Evolutionary conservation across 192 early-diverging fungal genomes (phyloP).

Genomic region (Kappamyces sp.): DNA sequence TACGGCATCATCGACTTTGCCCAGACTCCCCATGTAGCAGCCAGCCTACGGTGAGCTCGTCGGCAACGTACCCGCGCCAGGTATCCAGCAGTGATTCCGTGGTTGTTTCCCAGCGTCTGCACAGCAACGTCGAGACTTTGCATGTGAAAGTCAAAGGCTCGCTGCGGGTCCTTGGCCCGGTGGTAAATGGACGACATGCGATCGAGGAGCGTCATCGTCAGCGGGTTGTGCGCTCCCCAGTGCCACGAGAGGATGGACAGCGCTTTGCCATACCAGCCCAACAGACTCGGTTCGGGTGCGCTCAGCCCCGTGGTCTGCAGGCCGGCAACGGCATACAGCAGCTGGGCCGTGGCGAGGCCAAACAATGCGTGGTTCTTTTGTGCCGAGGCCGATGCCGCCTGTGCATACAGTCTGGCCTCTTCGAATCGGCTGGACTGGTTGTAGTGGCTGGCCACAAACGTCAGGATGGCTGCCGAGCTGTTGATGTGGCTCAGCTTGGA

Average conservation of each 20-base stretch:
- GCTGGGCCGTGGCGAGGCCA: constrained; percentile 33
- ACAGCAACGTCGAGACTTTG: constrained; percentile 32
- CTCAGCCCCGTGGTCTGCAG: constrained; percentile 7
- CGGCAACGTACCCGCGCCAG: constrained; percentile 26
- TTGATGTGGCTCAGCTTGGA: constrained; percentile 34
- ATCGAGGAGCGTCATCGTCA: constrained; percentile 42
- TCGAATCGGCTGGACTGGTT: constrained; percentile 36
- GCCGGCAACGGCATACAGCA: constrained; percentile 33
- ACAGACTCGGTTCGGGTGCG: constrained; percentile 12
- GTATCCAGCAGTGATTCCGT: constrained; percentile 43
- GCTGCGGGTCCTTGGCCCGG: constrained; percentile 15
- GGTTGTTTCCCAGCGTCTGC: constrained; percentile 37
- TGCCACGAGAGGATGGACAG: constrained; percentile 29
- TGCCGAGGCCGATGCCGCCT: constrained; percentile 32
- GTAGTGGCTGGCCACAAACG: constrained; percentile 38
- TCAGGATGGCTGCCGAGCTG: constrained; percentile 25
- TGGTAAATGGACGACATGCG: constrained; percentile 31
- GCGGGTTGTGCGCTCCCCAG: constrained; percentile 36
- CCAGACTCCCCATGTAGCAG: constrained; percentile 11
- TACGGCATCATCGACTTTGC: constrained; percentile 23
- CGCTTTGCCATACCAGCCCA: constrained; percentile 10
- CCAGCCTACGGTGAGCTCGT: constrained; percentile 5
- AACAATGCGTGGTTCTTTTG: constrained; percentile 30
- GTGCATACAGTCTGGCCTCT: constrained; percentile 45
- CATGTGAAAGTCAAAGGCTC: constrained; percentile 36